Conservation (phyloP, 1,284 basidiomycete genomes). For the Mycena citricolor region DNA sequence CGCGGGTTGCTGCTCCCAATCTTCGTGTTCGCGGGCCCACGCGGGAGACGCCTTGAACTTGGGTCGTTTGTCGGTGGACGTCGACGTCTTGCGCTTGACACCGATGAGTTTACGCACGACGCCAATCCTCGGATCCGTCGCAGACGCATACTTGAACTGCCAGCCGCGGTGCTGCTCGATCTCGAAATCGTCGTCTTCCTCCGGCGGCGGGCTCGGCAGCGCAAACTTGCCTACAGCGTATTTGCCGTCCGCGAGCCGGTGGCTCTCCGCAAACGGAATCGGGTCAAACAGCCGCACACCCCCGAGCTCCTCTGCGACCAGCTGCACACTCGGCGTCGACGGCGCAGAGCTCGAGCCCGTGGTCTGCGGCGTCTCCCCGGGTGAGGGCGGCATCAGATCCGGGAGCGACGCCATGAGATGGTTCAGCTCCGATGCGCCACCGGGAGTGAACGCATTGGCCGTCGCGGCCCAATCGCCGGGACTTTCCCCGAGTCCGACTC, state of each 20-base stretch:
- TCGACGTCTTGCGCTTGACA: slow-evolving; percentile 53
- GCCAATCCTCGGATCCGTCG: slow-evolving; percentile 67
- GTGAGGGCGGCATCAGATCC: slow-evolving; percentile 37
- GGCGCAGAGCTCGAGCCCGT: slow-evolving; percentile 39
- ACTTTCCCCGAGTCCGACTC: no score
- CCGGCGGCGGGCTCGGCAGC: slow-evolving; percentile 59
- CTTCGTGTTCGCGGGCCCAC: slow-evolving; percentile 40
- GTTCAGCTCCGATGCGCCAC: slow-evolving; percentile 38
- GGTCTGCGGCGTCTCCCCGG: slow-evolving; percentile 33
- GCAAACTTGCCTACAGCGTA: slow-evolving; percentile 76
- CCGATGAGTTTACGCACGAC: slow-evolving; percentile 64
- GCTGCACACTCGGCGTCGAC: slow-evolving; percentile 52
- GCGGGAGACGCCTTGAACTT: slow-evolving; percentile 33
- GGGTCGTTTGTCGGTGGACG: slow-evolving; percentile 3
- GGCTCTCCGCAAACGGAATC: slow-evolving; percentile 64
- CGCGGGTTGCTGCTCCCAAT: slow-evolving; percentile 44
- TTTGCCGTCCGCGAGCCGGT: slow-evolving; percentile 64
- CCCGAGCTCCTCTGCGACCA: slow-evolving; percentile 30
- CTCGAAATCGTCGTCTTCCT: slow-evolving; percentile 38
- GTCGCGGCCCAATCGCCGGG: slow-evolving; percentile 14
- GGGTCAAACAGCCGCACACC: slow-evolving; percentile 51
- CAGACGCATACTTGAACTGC: slow-evolving; percentile 50
- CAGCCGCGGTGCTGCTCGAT: slow-evolving; percentile 34
- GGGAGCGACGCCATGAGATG: slow-evolving; percentile 32
- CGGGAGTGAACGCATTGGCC: slow-evolving; percentile 37